Base-by-base conservation (phyloP, 257 asterid genomes). In the Lithospermum erythrorhizon region DNA sequence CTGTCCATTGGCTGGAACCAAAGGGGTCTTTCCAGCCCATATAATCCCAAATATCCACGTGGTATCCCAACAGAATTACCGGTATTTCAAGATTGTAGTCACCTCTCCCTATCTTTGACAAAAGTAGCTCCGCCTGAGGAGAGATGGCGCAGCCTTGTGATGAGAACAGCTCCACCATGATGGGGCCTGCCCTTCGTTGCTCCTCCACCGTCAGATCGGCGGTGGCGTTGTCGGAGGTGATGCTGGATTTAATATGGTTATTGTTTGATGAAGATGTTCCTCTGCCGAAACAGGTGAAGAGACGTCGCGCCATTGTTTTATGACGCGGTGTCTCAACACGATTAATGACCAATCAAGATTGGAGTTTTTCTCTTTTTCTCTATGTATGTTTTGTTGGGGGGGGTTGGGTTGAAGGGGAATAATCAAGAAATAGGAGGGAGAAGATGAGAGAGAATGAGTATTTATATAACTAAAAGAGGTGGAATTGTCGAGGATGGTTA, bases 81-180 rank as follows among this genome's bases (percentile, higher is more conserved):
- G 96, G 97, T 68, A 53, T 74, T 9, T 80, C 88, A 9, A 83
- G 70, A 41, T 77, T 67, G 76, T 83, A 90, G 29, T 90, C 96
- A 15, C 98, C 98, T 56, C 98, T 72, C 24, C 96, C 98, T 17
- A 90, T 70, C 65, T 96, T 83, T 24, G 98, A 83, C 69, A 87
- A 73, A 49, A 90, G 79, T 23, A 77, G 73, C 82, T 87, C 98
- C 79, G 98, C 98, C 79, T 85, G 87, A 59, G 87, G 68, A 1
- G 96, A 87, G 71, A 86, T 72, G 76, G 84, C 83, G 85, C 98
- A 90, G 11, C 98, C 98, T 74, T 90, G 98, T 9, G 96, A 90
- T 9, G 96, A 66, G 85, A 87, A 90, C 8, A 90, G 83, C 78
- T 90, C 98, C 72, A 83, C 86, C 78, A 90, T 80, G 72, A 85